A percentile compares a stretch with the other conserved stretches of the same genome.
phyloP scores from a whole-genome alignment of 768 basidiomycete genomes.

The Cyclocybe cylindracea region DNA sequence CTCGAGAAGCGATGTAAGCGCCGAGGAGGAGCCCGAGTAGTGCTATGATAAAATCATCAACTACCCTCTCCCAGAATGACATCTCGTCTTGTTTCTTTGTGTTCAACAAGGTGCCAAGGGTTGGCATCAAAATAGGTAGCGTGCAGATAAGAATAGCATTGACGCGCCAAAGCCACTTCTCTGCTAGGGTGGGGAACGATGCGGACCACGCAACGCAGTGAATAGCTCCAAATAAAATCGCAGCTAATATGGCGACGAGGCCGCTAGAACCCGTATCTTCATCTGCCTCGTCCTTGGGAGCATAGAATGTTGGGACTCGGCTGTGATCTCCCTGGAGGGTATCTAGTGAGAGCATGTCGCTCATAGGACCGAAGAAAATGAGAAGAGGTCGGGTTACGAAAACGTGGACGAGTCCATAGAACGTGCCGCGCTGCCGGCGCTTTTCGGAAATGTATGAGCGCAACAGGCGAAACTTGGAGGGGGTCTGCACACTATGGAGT shows the following conservation, averaged over 20 bases:
- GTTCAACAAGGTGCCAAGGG: neutral
- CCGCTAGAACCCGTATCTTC: neutral
- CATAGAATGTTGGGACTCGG: conserved; percentile 6
- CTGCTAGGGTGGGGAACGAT: conserved; percentile 14
- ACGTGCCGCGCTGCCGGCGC: too few species aligned
- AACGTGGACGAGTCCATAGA: too few species aligned
- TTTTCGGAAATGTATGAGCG: too few species aligned
- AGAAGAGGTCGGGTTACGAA: neutral
- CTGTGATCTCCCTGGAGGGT: neutral
- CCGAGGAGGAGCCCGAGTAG: neutral
- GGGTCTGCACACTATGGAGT: neutral
- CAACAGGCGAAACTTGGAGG: too few species aligned
- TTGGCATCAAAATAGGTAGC: conserved; percentile 4
- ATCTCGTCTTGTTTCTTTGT: neutral
- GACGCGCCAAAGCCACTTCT: conserved; percentile 21
- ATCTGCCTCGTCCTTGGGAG: neutral
- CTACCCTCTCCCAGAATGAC: neutral
- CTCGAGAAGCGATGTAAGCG: conserved; percentile 1
- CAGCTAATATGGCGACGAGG: neutral
- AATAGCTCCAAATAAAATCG: conserved; percentile 17
- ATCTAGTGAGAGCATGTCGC: neutral
- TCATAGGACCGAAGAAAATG: neutral
- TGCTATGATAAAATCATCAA: neutral
- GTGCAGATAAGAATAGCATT: conserved; percentile 12
- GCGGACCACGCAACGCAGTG: conserved; percentile 21